Conservation (phyloP, 2,329 filamentous ascomycete species). For the Beauveria sp. region DNA sequence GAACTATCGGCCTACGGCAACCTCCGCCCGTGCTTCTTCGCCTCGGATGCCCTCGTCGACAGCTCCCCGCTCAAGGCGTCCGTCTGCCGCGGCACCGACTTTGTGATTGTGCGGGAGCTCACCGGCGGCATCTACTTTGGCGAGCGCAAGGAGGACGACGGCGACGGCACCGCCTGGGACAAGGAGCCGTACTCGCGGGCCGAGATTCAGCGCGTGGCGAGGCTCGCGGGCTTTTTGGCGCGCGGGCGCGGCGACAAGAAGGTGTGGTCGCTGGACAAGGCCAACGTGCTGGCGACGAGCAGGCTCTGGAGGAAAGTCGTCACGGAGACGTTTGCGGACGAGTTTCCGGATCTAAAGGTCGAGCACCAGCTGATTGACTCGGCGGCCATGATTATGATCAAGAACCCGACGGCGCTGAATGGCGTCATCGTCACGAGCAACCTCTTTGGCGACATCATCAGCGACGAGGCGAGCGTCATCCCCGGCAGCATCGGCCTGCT, state of each 20-base stretch:
- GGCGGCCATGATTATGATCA: conserved; percentile 96
- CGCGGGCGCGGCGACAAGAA: conserved; percentile 59
- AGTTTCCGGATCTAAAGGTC: conserved; percentile 81
- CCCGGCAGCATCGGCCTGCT: conserved; percentile 74
- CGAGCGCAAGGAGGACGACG: conserved; percentile 72
- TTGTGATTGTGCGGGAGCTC: conserved; percentile 86
- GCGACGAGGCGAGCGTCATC: conserved; percentile 69
- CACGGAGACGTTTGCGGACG: conserved; percentile 73
- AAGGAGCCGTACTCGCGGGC: conserved; percentile 76
- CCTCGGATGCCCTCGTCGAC: conserved; percentile 75
- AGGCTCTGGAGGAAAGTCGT: conserved; percentile 85
- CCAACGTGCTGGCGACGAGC: conserved; percentile 87
- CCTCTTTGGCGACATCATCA: conserved; percentile 92
- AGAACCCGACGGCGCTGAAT: conserved; percentile 82
- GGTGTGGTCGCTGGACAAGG: conserved; percentile 89
- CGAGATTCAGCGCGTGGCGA: conserved; percentile 83
- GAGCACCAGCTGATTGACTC: conserved; percentile 90
- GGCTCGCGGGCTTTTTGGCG: conserved; percentile 75
- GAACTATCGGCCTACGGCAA: conserved; percentile 93
- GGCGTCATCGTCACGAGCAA: conserved; percentile 91
- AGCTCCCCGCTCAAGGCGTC: conserved; percentile 80
- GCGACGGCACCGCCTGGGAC: conserved; percentile 68
- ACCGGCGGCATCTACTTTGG: conserved; percentile 96
- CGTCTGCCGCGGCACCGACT: conserved; percentile 80
- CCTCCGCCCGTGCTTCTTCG: conserved; percentile 93